Percentiles rank a stretch among this genome's conserved stretches.
phyloP scores from a whole-genome alignment of 1,284 basidiomycete genomes.

The Tilletia caries region DNA sequence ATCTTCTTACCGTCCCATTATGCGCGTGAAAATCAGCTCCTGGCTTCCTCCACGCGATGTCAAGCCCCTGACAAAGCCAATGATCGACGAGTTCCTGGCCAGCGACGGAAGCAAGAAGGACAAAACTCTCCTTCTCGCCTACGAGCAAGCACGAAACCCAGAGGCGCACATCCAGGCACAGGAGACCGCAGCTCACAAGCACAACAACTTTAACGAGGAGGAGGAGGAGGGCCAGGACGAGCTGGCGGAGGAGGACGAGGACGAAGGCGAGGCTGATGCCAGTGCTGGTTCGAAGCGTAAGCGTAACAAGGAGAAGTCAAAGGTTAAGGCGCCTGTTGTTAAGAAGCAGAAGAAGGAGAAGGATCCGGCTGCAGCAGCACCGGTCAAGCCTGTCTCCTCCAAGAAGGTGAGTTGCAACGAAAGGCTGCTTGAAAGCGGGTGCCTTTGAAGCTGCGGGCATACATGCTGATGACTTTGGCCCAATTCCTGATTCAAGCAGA shows the following conservation, averaged over 20 bases:
- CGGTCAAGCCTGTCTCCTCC: not conserved
- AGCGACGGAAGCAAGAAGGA: conserved; percentile 69
- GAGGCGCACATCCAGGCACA: conserved; percentile 47
- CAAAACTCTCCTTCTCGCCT: conserved; percentile 71
- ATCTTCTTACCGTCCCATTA: not conserved
- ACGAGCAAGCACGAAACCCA: conserved; percentile 78
- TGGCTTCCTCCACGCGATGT: conserved; percentile 83
- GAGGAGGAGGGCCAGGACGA: not conserved
- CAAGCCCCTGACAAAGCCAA: conserved; percentile 70
- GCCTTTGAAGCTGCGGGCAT: not conserved
- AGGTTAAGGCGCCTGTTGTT: conserved; percentile 19
- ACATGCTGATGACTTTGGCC: not conserved
- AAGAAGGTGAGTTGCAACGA: not conserved
- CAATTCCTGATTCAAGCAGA: not conserved
- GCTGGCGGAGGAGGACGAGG: conserved; percentile 14
- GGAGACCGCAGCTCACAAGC: not conserved
- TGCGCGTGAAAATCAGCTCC: conserved; percentile 60
- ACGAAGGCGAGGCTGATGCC: conserved; percentile 9
- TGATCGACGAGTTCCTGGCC: conserved; percentile 79
- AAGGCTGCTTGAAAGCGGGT: not conserved
- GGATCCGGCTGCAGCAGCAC: not conserved
- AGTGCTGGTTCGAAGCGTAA: conserved; percentile 12
- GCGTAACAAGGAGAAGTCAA: conserved; percentile 15
- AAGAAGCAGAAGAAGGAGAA: conserved; percentile 14
- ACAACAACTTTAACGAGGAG: conserved; percentile 1